Percentiles rank a stretch among this genome's conserved stretches.
Evolutionary conservation across 169 alveolate species (phyloP).

Genomic region (Plasmodium berghei): DNA sequence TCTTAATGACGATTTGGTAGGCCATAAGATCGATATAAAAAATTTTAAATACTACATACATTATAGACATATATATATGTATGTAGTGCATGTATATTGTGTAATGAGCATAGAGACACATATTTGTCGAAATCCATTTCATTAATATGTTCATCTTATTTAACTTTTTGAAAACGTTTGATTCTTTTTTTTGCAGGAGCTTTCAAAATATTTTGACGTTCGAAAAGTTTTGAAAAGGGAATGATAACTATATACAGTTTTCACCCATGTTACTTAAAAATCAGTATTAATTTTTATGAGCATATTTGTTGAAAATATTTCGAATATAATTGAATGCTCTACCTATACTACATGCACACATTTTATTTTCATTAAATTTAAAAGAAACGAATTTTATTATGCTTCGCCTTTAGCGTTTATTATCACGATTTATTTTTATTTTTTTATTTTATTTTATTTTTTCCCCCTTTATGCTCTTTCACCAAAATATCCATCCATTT

Average conservation of each 20-base stretch:
- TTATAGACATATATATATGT: neutral
- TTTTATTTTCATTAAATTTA: neutral
- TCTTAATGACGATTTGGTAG: conserved; percentile 18
- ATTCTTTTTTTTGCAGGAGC: conserved; percentile 23
- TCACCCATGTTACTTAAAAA: no score
- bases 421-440: neutral
- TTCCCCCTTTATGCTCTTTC: neutral
- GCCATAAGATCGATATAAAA: neutral
- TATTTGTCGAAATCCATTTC: neutral
- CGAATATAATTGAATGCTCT: neutral
- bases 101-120: neutral
- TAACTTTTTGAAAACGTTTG: neutral
- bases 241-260: neutral
- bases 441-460: conserved; percentile 1
- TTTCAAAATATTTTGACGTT: conserved; percentile 56
- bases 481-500: neutral
- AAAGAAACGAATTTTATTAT: neutral
- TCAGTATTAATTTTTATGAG: no score
- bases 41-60: neutral
- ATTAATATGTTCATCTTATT: neutral
- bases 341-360: neutral
- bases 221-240: conserved; percentile 30
- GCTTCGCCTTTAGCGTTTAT: neutral
- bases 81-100: neutral
- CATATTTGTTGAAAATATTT: no score